phyloP scores from a whole-genome alignment of 306 rosid genomes.

The Hippophae rhamnoides region DNA sequence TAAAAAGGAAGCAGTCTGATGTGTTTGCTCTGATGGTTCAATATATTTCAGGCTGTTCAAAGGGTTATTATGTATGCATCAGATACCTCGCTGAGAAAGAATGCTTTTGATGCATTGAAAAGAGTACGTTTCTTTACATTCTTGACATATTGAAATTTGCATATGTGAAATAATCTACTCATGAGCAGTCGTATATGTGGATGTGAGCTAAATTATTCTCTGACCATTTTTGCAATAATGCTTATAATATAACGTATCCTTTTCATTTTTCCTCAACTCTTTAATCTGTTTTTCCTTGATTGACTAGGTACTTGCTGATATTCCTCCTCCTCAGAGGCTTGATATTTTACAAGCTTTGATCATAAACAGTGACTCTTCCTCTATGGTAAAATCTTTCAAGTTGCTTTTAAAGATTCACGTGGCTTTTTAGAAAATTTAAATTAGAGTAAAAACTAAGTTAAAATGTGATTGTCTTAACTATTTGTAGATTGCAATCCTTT shows the following conservation, averaged over 20 bases:
- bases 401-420: constrained; percentile 10
- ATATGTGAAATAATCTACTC: not conserved
- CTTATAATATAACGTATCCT: not conserved
- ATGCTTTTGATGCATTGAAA: constrained; percentile 53
- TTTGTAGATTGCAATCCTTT: constrained; percentile 61
- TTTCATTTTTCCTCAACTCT: constrained; percentile 6
- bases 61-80: constrained; percentile 58
- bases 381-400: constrained; percentile 55
- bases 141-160: constrained; percentile 6
- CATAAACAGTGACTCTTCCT: constrained; percentile 57
- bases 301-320: constrained; percentile 60
- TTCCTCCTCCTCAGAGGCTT: constrained; percentile 57
- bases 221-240: not conserved
- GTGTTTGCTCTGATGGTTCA: constrained; percentile 8
- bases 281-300: constrained; percentile 16
- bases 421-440: constrained; percentile 2
- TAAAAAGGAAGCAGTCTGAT: constrained; percentile 6
- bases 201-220: constrained; percentile 10
- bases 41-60: constrained; percentile 63
- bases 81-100: constrained; percentile 46
- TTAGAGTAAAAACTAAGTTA: constrained; percentile 8
- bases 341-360: constrained; percentile 65
- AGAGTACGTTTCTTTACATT: constrained; percentile 39
- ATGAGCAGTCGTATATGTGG: not conserved
- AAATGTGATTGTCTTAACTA: constrained; percentile 21